Evolutionary conservation across 371 early-diverging fungal genomes (phyloP).

Genomic region (Sporodiniella umbellata): DNA sequence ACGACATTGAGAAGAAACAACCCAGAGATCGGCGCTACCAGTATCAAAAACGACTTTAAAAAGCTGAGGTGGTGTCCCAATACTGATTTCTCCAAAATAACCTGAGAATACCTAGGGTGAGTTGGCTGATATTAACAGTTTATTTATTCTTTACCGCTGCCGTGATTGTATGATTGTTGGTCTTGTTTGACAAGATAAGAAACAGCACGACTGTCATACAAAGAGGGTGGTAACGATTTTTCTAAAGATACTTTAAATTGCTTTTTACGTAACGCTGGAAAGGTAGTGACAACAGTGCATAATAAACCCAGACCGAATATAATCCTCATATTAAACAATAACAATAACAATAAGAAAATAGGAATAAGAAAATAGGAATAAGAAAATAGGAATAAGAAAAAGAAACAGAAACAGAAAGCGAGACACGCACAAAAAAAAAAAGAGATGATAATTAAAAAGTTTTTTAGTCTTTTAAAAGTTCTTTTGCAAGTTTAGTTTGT

Average conservation of each 20-base stretch:
- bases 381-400: neutral
- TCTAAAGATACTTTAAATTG: neutral
- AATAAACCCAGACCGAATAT: neutral
- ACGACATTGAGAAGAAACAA: slow-evolving; percentile 87
- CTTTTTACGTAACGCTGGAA: neutral
- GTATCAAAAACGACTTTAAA: slow-evolving; percentile 76
- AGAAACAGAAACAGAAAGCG: neutral
- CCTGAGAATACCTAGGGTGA: slow-evolving; percentile 20
- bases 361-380: no score
- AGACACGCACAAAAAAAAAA: no score
- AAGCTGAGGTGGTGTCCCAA: slow-evolving; percentile 69
- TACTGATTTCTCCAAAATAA: slow-evolving; percentile 57
- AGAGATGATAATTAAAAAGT: no score
- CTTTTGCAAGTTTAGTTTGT: neutral
- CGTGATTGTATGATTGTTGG: slow-evolving; percentile 36
- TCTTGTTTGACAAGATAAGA: slow-evolving; percentile 23
- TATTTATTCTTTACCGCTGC: slow-evolving; percentile 28
- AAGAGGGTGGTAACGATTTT: neutral
- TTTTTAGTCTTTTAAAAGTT: neutral
- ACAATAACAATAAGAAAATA: no score
- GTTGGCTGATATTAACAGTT: neutral
- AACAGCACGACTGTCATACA: neutral
- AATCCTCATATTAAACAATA: neutral
- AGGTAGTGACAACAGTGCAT: neutral
- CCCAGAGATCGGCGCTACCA: slow-evolving; percentile 78